phyloP scores from a whole-genome alignment of 139 green algal species.

The Asterochloris sp. region DNA sequence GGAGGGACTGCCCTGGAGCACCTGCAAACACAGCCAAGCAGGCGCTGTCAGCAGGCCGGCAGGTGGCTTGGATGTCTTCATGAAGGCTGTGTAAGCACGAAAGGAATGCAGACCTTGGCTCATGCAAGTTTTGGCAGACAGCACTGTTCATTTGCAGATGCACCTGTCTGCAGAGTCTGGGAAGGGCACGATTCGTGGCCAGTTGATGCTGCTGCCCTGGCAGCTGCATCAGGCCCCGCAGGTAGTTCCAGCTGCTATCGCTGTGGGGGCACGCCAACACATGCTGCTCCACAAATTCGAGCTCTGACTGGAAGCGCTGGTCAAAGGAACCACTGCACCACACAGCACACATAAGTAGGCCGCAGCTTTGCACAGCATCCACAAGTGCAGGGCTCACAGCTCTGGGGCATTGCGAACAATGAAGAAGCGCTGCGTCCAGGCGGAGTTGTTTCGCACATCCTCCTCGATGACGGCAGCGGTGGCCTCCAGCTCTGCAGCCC shows the following conservation, averaged over 20 bases:
- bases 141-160: neutral
- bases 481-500: conserved; percentile 57
- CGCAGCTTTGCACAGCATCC: neutral
- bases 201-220: conserved; percentile 11
- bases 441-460: conserved; percentile 86
- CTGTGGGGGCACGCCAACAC: conserved; percentile 53
- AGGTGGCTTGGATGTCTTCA: neutral
- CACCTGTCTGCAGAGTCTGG: conserved; percentile 34
- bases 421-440: conserved; percentile 83
- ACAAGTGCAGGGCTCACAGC: neutral
- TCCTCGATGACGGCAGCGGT: conserved; percentile 39
- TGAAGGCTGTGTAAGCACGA: neutral
- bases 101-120: neutral
- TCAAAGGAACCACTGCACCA: neutral
- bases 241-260: conserved; percentile 68
- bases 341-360: neutral
- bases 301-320: conserved; percentile 33
- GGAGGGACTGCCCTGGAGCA: conserved; percentile 29
- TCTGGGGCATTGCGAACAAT: conserved; percentile 32
- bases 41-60: neutral
- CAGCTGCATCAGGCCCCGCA: conserved; percentile 45
- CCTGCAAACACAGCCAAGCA: conserved; percentile 16
- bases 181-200: neutral
- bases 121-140: neutral
- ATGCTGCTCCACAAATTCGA: conserved; percentile 32